phyloP scores from a whole-genome alignment of 176 grass and related monocot species.

The Oryza meridionalis region DNA sequence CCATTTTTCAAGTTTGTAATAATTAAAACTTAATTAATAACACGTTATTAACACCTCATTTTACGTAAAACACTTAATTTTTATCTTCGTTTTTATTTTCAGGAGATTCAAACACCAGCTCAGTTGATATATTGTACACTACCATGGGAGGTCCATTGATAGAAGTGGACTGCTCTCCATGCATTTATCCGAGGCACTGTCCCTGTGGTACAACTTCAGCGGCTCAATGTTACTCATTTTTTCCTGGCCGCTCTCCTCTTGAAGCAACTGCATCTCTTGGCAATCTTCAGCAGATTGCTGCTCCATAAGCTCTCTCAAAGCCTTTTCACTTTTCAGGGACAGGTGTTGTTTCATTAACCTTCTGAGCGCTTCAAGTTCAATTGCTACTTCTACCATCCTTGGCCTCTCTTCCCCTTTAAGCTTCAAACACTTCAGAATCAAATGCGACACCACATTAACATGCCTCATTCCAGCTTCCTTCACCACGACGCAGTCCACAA shows the following conservation, averaged over 20 bases:
- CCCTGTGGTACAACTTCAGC: too few species aligned
- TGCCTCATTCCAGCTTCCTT: conserved; percentile 11
- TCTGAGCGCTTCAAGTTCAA: conserved; percentile 3
- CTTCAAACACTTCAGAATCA: conserved; percentile 19
- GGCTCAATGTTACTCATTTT: too few species aligned
- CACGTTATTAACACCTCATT: too few species aligned
- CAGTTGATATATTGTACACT: too few species aligned
- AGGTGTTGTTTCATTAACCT: conserved; percentile 8
- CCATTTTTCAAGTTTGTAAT: too few species aligned
- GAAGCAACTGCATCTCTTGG: not conserved
- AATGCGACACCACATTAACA: conserved; percentile 19
- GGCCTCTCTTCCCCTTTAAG: conserved; percentile 13
- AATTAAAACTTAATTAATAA: too few species aligned
- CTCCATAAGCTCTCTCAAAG: not conserved
- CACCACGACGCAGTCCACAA: not conserved
- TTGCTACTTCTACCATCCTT: conserved; percentile 36
- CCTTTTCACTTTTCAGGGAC: not conserved
- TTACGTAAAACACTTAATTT: too few species aligned
- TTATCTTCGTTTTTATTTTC: too few species aligned
- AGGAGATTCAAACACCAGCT: too few species aligned
- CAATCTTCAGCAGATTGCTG: not conserved
- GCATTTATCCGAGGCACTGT: too few species aligned
- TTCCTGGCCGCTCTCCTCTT: not conserved
- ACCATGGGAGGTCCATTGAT: too few species aligned
- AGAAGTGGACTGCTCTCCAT: too few species aligned